Conservation (phyloP, 345 rosid species). For the Mercurialis annua region DNA sequence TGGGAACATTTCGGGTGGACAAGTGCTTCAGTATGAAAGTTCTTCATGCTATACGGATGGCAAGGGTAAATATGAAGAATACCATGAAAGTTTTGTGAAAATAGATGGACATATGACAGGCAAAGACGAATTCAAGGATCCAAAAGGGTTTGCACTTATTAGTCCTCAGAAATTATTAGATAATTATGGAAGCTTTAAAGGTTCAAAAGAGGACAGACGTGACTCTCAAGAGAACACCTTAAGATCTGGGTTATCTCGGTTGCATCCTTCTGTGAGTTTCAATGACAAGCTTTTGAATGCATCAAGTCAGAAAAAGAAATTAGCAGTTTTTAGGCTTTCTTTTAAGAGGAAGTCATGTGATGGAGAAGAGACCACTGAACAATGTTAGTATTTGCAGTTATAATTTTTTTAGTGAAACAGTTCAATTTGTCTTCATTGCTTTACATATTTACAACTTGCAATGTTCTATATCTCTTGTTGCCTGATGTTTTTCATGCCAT, state of each 20-base stretch:
- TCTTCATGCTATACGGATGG: conserved; percentile 55
- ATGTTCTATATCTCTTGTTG: background rate
- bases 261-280: conserved; percentile 47
- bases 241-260: conserved; percentile 32
- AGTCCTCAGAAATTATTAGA: conserved; percentile 33
- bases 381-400: conserved; percentile 39
- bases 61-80: conserved; percentile 59
- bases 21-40: conserved; percentile 67
- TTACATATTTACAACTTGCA: background rate
- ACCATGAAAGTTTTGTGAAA: conserved; percentile 55
- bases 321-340: conserved; percentile 53
- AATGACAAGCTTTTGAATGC: conserved; percentile 31
- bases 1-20: conserved; percentile 47
- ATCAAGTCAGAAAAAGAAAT: conserved; percentile 40
- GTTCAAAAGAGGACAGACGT: conserved; percentile 30
- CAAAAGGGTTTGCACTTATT: conserved; percentile 22
- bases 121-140: conserved; percentile 40
- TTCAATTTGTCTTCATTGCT: background rate
- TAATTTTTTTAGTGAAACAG: background rate
- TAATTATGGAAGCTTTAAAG: conserved; percentile 41
- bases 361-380: conserved; percentile 51
- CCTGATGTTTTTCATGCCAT: background rate
- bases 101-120: conserved; percentile 43
- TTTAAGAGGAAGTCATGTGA: conserved; percentile 65
- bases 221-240: conserved; percentile 29